phyloP scores from a whole-genome alignment of 768 basidiomycete species.

The Panaeolus papilionaceus region DNA sequence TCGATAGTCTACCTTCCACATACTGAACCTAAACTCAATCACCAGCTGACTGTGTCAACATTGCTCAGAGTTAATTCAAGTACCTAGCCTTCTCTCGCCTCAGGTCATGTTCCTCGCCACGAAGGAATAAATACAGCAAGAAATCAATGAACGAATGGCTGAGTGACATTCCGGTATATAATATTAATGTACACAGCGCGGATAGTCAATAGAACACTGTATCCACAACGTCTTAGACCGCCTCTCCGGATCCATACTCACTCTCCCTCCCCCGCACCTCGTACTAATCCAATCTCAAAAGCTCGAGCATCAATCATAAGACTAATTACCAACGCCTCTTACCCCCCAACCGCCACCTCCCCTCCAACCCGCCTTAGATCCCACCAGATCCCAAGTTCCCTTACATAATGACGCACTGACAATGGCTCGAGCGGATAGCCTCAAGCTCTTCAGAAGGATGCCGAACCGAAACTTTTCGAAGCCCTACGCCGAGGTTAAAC shows the following conservation, averaged over 20 bases:
- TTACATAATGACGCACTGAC: conserved; percentile 1
- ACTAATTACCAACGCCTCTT: neutral
- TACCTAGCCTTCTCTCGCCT: conserved; percentile 10
- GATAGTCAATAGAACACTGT: neutral
- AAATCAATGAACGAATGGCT: neutral
- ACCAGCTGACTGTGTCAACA: neutral
- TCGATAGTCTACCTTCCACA: conserved; percentile 7
- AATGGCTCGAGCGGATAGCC: conserved; percentile 14
- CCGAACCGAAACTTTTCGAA: neutral
- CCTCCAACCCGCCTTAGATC: conserved; percentile 13
- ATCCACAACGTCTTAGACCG: neutral
- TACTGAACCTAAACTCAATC: conserved; percentile 11
- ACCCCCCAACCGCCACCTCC: conserved; percentile 1
- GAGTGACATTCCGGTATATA: neutral
- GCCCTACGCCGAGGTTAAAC: neutral
- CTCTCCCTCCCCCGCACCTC: neutral
- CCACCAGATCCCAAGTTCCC: neutral
- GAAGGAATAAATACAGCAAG: neutral
- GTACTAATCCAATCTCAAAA: neutral
- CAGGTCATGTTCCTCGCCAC: conserved; percentile 13
- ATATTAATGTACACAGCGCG: neutral
- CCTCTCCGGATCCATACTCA: neutral
- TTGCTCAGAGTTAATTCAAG: neutral
- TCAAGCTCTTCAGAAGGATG: conserved; percentile 4
- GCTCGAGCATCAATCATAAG: neutral